Percentiles rank a stretch among this genome's conserved stretches.
Evolutionary conservation across 495 filamentous ascomycete species (phyloP).

Genomic region (Lophium mytilinum): DNA sequence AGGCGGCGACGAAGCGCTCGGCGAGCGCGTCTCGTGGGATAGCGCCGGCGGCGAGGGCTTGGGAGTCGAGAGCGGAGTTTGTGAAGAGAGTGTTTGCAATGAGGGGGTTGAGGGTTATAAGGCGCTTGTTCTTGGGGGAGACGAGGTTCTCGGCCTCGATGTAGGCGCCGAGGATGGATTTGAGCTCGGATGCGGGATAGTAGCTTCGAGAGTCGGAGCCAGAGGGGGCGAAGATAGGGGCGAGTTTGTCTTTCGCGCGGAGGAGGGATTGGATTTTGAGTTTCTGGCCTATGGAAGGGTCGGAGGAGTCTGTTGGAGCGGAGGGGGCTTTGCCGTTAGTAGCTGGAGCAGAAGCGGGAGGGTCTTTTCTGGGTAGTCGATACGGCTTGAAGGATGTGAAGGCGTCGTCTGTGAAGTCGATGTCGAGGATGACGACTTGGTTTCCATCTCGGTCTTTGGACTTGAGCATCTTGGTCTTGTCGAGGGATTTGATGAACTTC

Average conservation of each 20-base stretch:
- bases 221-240: slow-evolving; percentile 46
- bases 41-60: slow-evolving; percentile 50
- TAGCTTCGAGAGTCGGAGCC: slow-evolving; percentile 41
- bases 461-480: slow-evolving; percentile 55
- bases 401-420: slow-evolving; percentile 53
- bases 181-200: slow-evolving; percentile 47
- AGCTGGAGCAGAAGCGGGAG: slow-evolving; percentile 32
- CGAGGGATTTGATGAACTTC: slow-evolving; percentile 65
- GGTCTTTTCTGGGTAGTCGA: slow-evolving; percentile 49
- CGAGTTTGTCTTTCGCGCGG: slow-evolving; percentile 48
- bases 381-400: slow-evolving; percentile 56
- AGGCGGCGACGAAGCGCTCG: slow-evolving; percentile 49
- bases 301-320: slow-evolving; percentile 33
- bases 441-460: slow-evolving; percentile 59
- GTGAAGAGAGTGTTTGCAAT: slow-evolving; percentile 56
- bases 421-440: slow-evolving; percentile 58
- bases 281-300: slow-evolving; percentile 49
- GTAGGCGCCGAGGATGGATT: slow-evolving; percentile 45
- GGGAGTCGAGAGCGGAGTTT: slow-evolving; percentile 42
- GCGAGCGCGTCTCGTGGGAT: slow-evolving; percentile 56
- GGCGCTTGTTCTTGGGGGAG: slow-evolving; percentile 51
- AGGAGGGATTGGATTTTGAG: slow-evolving; percentile 48
- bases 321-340: slow-evolving; percentile 37
- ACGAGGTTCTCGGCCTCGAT: slow-evolving; percentile 42
- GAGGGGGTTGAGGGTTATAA: slow-evolving; percentile 55